Evolutionary conservation across 208 protist genomes (phyloP), one percentile per base, ranked within the genome.

Genomic region (Crithidia brevicula): DNA sequence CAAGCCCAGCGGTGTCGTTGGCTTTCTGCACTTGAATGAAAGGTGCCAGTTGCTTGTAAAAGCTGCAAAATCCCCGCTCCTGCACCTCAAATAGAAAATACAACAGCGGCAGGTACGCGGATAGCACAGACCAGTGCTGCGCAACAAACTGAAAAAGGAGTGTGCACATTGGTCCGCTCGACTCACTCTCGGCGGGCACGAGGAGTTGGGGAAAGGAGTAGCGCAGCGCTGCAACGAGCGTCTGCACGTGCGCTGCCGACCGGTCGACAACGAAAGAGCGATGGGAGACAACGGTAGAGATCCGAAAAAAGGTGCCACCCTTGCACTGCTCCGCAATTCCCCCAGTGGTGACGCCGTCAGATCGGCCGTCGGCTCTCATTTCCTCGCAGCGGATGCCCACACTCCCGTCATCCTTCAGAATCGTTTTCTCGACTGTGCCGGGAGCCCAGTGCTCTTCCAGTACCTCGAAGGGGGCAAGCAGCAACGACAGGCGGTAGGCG

Each of bases 41-140:
- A 8, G 33, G 33, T 20, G 27, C 58, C 2, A 79, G 65, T 25
- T 66, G 61, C 33, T 71, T 70, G 53, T 63, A 71, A 51, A 79
- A 72, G 34, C 10, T 18, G 13, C n/a, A 30, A n/a, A 71, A 65
- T 15, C 28, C 52, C 0, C 49, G 58, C 28, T 79, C 72, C 22
- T 79, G 65, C 18, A 62, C 15, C 43, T 79, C 72, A 25, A 72
- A 79, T 18, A 72, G 43, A 54, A 79, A 79, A 58, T 72, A 79
- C 38, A 79, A 42, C 51, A 73, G 42, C 15, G 72, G 72, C 47
- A 79, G 31, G 46, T 68, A 79, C 10, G 65, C 42, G 0, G 51
- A 62, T 2, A 79, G 46, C 40, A 34, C 42, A 15, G 66, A 50
- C 67, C 63, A 68, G 28, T 79, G 72, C 13, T 52, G 27, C n/a